These are phyloP conservation scores for Pseudocercospora vitis DNA, from an alignment of 2,329 filamentous ascomycete genomes.

Conservation along the genomic window DNA sequence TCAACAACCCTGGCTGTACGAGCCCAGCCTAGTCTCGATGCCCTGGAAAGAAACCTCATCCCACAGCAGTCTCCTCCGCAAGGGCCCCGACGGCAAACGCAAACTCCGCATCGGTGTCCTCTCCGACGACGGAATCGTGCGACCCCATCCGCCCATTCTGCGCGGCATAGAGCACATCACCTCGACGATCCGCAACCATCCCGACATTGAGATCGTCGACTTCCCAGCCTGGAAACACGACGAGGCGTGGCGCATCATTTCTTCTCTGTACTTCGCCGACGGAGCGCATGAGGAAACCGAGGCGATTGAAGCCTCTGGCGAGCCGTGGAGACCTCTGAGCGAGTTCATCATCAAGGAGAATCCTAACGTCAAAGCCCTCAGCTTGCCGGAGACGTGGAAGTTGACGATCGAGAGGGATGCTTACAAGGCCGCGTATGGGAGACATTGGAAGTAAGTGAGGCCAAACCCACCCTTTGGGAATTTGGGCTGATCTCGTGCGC, in stretches of 20 bases:
- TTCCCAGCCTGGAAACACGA: conserved; percentile 53
- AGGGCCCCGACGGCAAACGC: conserved; percentile 27
- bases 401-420: conserved; percentile 45
- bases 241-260: conserved; percentile 50
- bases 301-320: conserved; percentile 54
- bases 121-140: conserved; percentile 64
- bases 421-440: conserved; percentile 48
- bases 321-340: conserved; percentile 60
- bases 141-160: conserved; percentile 64
- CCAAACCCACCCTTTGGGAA: too few relatives aligned
- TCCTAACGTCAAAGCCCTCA: conserved; percentile 47
- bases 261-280: conserved; percentile 59
- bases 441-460: conserved; percentile 53
- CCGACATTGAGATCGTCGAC: conserved; percentile 56
- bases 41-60: conserved; percentile 51
- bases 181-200: conserved; percentile 44
- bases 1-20: conserved; percentile 56
- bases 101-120: conserved; percentile 61
- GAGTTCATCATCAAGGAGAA: conserved; percentile 61
- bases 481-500: too few relatives aligned
- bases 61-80: conserved; percentile 21
- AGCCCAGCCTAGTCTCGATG: conserved; percentile 60
- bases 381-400: conserved; percentile 46
- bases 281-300: conserved; percentile 56
- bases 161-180: conserved; percentile 55